Evolutionary conservation across 306 rosid species (phyloP).

Genomic region (Corylus americana): DNA sequence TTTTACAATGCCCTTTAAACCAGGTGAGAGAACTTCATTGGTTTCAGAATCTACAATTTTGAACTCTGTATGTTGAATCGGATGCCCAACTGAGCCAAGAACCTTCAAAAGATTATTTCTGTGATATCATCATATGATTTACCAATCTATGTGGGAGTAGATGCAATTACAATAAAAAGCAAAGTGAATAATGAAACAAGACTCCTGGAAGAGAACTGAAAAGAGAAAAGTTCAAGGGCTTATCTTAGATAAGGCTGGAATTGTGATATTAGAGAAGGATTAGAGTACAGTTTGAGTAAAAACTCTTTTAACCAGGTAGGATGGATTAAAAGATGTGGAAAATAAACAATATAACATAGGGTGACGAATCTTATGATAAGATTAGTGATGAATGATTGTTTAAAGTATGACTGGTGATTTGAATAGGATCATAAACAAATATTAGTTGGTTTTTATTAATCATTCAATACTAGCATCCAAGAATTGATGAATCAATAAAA

Average conservation of each 20-base stretch:
- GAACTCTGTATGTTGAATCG: conserved; percentile 72
- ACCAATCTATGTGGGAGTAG: conserved; percentile 25
- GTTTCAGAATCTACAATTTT: conserved; percentile 74
- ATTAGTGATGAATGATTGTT: not conserved
- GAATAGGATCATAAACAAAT: conserved; percentile 1
- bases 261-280: conserved; percentile 19
- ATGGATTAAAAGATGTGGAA: conserved; percentile 13
- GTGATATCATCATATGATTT: conserved; percentile 38
- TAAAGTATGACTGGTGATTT: not conserved
- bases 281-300: not conserved
- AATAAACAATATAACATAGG: conserved; percentile 2
- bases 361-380: not conserved
- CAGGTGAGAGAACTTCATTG: conserved; percentile 72
- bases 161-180: conserved; percentile 15
- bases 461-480: not conserved
- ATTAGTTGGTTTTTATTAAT: not conserved
- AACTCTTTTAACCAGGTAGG: conserved; percentile 4
- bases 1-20: conserved; percentile 78
- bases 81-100: conserved; percentile 91
- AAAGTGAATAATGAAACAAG: conserved; percentile 19
- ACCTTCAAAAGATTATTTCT: conserved; percentile 66
- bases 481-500: not conserved
- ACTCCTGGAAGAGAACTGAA: conserved; percentile 19
- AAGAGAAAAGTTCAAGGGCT: not conserved
- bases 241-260: conserved; percentile 6